A percentile compares a stretch with the other conserved stretches of the same genome.
Evolutionary conservation across 805 yeast genomes (phyloP).

Genomic region (Jamesozyma piceae): DNA sequence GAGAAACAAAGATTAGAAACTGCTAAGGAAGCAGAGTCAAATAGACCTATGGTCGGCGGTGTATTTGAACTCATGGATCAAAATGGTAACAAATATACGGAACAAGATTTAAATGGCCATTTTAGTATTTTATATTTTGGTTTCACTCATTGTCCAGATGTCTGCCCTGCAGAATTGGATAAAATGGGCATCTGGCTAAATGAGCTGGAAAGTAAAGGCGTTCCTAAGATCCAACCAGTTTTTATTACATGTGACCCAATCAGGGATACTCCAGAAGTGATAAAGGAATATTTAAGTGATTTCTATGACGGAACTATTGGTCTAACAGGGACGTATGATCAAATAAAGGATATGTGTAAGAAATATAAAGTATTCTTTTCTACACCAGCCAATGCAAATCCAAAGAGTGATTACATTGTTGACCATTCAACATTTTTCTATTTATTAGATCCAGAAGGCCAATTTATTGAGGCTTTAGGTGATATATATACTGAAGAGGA

Average conservation of each 20-base stretch:
- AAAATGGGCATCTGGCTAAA: conserved; percentile 62
- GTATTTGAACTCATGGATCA: conserved; percentile 66
- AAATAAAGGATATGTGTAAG: conserved; percentile 75
- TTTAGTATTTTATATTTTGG: conserved; percentile 86
- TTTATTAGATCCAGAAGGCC: conserved; percentile 94
- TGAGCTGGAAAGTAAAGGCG: conserved; percentile 49
- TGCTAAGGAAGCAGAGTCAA: conserved; percentile 74
- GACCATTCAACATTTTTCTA: conserved; percentile 96
- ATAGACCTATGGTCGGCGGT: conserved; percentile 75
- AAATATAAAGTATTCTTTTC: conserved; percentile 91
- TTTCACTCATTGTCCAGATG: conserved; percentile 94
- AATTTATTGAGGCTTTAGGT: conserved; percentile 89
- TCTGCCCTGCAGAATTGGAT: conserved; percentile 95
- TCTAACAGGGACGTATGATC: conserved; percentile 82
- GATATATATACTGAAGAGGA: conserved; percentile 73
- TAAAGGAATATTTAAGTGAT: conserved; percentile 72
- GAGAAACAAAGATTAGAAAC: conserved; percentile 69
- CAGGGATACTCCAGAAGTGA: conserved; percentile 77
- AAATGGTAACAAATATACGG: conserved; percentile 65
- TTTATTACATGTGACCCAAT: conserved; percentile 96
- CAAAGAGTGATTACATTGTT: conserved; percentile 90
- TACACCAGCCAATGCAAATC: conserved; percentile 84
- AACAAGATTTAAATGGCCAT: conserved; percentile 63
- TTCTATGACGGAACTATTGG: conserved; percentile 87
- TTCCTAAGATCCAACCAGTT: conserved; percentile 57